Percentiles rank a stretch among this genome's conserved stretches.
These are phyloP conservation scores for Hortaea sp. DNA, from an alignment of 2,329 filamentous ascomycete genomes.

Conservation along the genomic window DNA sequence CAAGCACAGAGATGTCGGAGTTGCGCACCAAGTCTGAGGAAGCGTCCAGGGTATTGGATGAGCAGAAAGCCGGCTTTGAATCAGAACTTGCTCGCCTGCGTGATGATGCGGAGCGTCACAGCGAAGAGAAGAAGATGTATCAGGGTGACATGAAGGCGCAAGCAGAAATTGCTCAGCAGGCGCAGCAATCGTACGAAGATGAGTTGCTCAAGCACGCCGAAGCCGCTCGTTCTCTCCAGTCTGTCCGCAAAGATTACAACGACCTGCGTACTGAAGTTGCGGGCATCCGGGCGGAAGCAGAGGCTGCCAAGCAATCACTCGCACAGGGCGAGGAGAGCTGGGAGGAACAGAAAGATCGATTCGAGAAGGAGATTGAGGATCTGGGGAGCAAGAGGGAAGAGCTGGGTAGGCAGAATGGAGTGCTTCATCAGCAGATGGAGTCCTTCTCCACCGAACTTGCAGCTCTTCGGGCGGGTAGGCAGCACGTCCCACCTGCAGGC, in stretches of 20 bases:
- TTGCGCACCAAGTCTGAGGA: constrained; percentile 76
- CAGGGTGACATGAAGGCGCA: constrained; percentile 88
- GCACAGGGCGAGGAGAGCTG: constrained; percentile 77
- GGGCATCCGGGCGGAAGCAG: constrained; percentile 66
- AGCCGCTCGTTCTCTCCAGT: constrained; percentile 76
- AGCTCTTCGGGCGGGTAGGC: constrained; percentile 66
- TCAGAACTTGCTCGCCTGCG: constrained; percentile 71
- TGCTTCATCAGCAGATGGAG: constrained; percentile 83
- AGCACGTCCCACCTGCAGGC: constrained; percentile 11
- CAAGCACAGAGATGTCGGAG: constrained; percentile 71
- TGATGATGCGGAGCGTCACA: constrained; percentile 71
- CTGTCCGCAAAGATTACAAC: constrained; percentile 69
- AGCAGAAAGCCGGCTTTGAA: constrained; percentile 72
- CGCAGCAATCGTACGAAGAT: constrained; percentile 89
- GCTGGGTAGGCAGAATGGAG: constrained; percentile 76
- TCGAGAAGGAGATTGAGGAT: constrained; percentile 76
- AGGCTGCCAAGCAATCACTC: constrained; percentile 72
- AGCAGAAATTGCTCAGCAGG: constrained; percentile 83
- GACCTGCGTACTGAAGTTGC: constrained; percentile 70
- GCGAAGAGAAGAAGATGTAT: constrained; percentile 71
- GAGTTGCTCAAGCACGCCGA: constrained; percentile 93
- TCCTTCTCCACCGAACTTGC: constrained; percentile 65
- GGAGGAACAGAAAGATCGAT: constrained; percentile 67
- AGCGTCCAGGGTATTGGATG: constrained; percentile 57
- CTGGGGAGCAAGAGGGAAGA: constrained; percentile 59